Evolutionary conservation across 495 filamentous ascomycete genomes (phyloP).

Genomic region (Aspergillus diversus): DNA sequence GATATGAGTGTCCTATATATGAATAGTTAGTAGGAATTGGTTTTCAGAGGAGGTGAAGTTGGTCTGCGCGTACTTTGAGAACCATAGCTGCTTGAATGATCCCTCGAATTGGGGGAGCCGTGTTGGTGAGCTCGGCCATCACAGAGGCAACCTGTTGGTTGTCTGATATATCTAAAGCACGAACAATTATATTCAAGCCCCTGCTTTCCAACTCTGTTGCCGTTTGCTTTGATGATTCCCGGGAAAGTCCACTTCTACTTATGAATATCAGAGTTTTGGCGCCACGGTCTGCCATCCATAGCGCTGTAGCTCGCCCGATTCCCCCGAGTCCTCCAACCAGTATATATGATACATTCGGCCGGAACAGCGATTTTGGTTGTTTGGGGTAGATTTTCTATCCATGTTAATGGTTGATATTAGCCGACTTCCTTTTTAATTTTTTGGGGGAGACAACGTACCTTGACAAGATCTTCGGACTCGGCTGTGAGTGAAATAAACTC

Average conservation of each 20-base stretch:
- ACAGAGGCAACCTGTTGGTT: slow-evolving; percentile 10
- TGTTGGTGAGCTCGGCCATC: slow-evolving; percentile 3
- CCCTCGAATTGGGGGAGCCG: slow-evolving; percentile 31
- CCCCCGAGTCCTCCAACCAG: slow-evolving; percentile 59
- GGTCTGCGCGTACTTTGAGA: neutral
- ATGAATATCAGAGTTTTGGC: slow-evolving; percentile 60
- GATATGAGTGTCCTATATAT: slow-evolving; percentile 30
- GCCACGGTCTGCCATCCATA: slow-evolving; percentile 61
- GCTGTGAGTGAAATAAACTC: slow-evolving; percentile 11
- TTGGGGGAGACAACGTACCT: neutral
- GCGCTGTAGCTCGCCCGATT: slow-evolving; percentile 57
- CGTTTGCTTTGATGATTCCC: neutral
- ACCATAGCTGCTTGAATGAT: slow-evolving; percentile 47
- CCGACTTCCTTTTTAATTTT: neutral
- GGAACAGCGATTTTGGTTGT: neutral
- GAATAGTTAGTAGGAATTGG: slow-evolving; percentile 15
- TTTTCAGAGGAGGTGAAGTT: no score
- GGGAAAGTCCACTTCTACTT: slow-evolving; percentile 25
- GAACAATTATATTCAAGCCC: slow-evolving; percentile 34
- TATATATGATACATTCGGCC: slow-evolving; percentile 33
- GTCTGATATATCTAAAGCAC: slow-evolving; percentile 22
- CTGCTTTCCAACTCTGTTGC: slow-evolving; percentile 7
- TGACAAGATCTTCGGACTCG: neutral
- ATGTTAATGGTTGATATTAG: neutral
- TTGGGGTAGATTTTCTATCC: slow-evolving; percentile 1